Conservation (phyloP, 805 yeast species). For the Candida methanosorbosa region DNA sequence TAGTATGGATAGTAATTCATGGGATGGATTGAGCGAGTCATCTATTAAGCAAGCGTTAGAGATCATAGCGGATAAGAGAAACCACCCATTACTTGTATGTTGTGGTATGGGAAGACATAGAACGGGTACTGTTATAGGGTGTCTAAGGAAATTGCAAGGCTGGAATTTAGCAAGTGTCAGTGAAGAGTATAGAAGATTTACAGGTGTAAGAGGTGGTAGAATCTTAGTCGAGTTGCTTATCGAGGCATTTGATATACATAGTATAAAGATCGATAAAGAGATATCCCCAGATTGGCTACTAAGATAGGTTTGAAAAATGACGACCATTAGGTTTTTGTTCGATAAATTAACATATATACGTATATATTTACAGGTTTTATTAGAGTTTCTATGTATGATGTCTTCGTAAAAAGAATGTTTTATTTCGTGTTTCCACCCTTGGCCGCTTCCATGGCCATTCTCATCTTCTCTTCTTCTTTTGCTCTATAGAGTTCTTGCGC, state of each 20-base stretch:
- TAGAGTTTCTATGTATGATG: too few species aligned
- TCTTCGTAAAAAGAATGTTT: too few species aligned
- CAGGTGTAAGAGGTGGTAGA: constrained; percentile 89
- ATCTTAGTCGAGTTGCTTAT: constrained; percentile 85
- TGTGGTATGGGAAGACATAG: constrained; percentile 99
- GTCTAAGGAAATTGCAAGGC: constrained; percentile 86
- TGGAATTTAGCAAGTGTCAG: constrained; percentile 93
- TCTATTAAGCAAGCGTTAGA: constrained; percentile 74
- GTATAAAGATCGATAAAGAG: constrained; percentile 31
- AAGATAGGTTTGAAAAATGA: constrained; percentile 8
- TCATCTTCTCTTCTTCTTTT: constrained; percentile 15
- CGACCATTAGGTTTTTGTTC: too few species aligned
- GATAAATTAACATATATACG: too few species aligned
- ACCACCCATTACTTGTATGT: constrained; percentile 83
- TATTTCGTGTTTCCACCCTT: too few species aligned
- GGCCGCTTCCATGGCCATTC: too few species aligned
- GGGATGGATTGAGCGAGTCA: constrained; percentile 89
- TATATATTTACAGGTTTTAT: too few species aligned
- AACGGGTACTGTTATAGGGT: constrained; percentile 95
- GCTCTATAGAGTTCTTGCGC: constrained; percentile 45
- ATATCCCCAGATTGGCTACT: constrained; percentile 41
- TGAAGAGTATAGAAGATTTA: constrained; percentile 90
- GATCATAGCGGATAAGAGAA: constrained; percentile 59
- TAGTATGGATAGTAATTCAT: constrained; percentile 53
- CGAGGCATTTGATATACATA: constrained; percentile 53